Base-by-base conservation (phyloP, 495 filamentous ascomycete genomes). In the Aspergillus egyptiacus region DNA sequence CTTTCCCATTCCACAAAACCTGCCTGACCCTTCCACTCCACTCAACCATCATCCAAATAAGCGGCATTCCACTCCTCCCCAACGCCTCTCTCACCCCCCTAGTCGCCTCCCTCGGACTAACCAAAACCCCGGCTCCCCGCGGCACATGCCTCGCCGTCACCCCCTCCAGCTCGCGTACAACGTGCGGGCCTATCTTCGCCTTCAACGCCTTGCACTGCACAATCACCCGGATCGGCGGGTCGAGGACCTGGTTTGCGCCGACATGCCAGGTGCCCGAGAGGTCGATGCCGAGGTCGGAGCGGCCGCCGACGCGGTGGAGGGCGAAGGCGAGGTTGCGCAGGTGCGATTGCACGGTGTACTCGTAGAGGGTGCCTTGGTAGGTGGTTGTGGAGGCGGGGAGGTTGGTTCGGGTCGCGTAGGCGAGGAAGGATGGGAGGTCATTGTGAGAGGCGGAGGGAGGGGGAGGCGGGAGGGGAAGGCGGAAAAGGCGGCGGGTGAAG, bases 161-260 rank as follows among this genome's bases (percentile, higher is more conserved):
- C 2, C 73, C 93, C 60, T 95, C 89, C 0, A 96, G 75, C 71
- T 96, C 93, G 17, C 93, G 80, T 11, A 95, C 73, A 36, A 83
- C 67, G 28, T 78, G 73, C 19, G 90, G 90, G 0, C 77, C 73
- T 3, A 79, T 58, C 49, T 72, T 78, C 18, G 70, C 58, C 48
- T 71, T 72, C 15, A 74, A 50, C 14, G 78, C 77, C 67, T 96
- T 98, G 71, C 93, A 98, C 61, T 95, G 90, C 17, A 89, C 69
- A 4, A 95, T 55, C 1, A 89, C 79, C 41, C 75, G 77, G 4
- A 93, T 48, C 0, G 80, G 74, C 2, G 48, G 15, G 18, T 34
- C 40, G 6, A 15, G 20, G 7, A 40, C 25, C 22, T 24, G 43
- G 8, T 35, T 24, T 1, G 19, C 56, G 35, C 50, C 57, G 34